A percentile compares a stretch with the other conserved stretches of the same genome.
These are phyloP conservation scores for Avena atlantica DNA, from an alignment of 176 grass and related monocot species.

Conservation along the genomic window DNA sequence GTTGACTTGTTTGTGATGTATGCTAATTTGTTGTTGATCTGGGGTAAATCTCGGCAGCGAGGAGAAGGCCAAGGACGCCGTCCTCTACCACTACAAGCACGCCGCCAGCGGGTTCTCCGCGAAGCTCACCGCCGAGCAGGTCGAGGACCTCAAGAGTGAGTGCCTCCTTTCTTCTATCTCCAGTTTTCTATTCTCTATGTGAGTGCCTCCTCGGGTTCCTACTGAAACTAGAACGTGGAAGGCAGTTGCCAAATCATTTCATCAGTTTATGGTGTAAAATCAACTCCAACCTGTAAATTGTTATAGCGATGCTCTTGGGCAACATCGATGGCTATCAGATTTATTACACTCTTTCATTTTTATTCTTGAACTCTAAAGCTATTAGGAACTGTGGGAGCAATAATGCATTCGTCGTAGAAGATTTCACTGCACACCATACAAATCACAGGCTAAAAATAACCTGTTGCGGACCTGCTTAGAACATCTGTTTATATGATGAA, in stretches of 20 bases:
- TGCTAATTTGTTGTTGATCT: slow-evolving; percentile 36
- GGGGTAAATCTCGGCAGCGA: slow-evolving; percentile 52
- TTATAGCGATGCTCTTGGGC: too few species aligned
- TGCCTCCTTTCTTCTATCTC: not conserved
- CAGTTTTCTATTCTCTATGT: too few species aligned
- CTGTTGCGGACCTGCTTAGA: not conserved
- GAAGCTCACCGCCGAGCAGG: slow-evolving; percentile 72
- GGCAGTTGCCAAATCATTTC: not conserved
- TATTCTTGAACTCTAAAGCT: not conserved
- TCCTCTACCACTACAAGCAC: slow-evolving; percentile 90
- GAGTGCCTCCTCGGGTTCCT: too few species aligned
- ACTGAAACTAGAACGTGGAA: not conserved
- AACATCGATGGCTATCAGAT: too few species aligned
- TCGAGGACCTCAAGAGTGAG: slow-evolving; percentile 87
- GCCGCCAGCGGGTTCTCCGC: slow-evolving; percentile 91
- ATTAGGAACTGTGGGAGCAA: not conserved
- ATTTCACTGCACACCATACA: not conserved
- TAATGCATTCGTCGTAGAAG: not conserved
- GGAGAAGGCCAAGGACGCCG: slow-evolving; percentile 67
- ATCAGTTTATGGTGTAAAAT: not conserved
- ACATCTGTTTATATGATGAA: slow-evolving; percentile 10
- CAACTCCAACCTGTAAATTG: not conserved
- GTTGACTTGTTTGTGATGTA: not conserved
- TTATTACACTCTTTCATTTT: not conserved
- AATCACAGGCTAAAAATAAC: slow-evolving; percentile 1